Evolutionary conservation across 768 basidiomycete genomes (phyloP), one percentile per base, ranked within the genome.

Genomic region (Boletus insuetus): DNA sequence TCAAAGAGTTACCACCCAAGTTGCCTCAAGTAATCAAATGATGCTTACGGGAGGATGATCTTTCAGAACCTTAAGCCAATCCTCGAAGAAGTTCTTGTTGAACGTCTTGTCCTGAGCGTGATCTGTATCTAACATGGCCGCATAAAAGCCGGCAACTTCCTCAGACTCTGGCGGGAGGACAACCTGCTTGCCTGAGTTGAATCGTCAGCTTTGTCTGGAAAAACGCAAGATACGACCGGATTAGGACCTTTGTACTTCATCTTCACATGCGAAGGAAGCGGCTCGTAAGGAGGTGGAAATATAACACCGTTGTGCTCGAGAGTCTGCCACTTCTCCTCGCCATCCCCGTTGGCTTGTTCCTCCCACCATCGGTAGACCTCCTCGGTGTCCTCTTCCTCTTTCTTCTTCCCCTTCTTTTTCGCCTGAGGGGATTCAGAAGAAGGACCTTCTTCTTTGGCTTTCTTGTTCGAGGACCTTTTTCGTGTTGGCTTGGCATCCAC

Each of bases 71-170:
- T 74, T 81, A 57, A 83, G 77, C 82, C 89, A 98, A 68, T 98
- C 96, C 0, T 87, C 80, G 70, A 98, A 99, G 73, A 99, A 99
- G 72, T 99, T 98, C 70, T 86, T 85, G 71, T 91, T 89, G 77
- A 99, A 99, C 0, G 79, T 85, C 14, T 77, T 78, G 69, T 98
- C 94, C 73, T 89, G 79, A 7, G 91, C 91, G 65, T 99, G 95
- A 57, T 94, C 91, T 8, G 91, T 91, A 71, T 94, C 94, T 37
- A 98, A 67, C 79, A 98, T 82, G 19, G 94, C 91, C 35, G 78
- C 97, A 64, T 95, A 99, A 73, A 99, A 99, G 9, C 90, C 89
- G 29, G 97, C 96, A 44, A 98, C 96, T 71, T 99, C 97, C 73
- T 99, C 97, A 8, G 95, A 79, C 57, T 87, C 92, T 13, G 81